Evolutionary conservation across 495 filamentous ascomycete species (phyloP), one percentile per base, ranked within the genome.

Genomic region (Neurospora intermedia): DNA sequence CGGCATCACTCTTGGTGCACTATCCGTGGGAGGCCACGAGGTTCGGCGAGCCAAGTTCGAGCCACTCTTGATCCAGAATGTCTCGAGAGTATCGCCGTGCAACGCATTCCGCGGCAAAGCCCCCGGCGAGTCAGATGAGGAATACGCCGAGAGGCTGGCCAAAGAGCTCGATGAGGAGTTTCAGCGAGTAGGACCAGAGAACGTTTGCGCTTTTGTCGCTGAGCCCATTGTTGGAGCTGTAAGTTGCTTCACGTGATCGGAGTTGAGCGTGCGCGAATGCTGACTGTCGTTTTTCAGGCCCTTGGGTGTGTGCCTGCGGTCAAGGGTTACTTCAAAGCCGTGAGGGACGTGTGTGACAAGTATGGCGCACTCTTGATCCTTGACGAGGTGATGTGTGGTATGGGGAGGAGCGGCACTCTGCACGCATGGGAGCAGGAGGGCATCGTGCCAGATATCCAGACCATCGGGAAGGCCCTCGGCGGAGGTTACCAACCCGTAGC

Each of bases 341-440:
- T 93, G 83, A 87, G 87, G 76, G 81, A 83, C 2, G 80, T 95
- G 18, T 94, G 92, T 78, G 83, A 89, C 66, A 91, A 90, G 72
- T 86, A 93, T 76, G 91, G 90, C n/a, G 91, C 90, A 0, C 83
- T 95, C 0, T 84, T 94, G 46, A 89, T 94, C 59, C 78, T 93
- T 7, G 92, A 95, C 72, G 92, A 95, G 73, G 87, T 93, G 43
- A 94, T 95, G 92, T 89, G 90, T 76, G 92, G 91, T 0, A 92
- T 92, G 87, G 91, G 91, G 1, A 85, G 90, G 9, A 87, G 85
- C 18, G 91, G 91, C 0, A 91, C 88, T 4, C 77, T 91, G 6
- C 89, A 91, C 70, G 90, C 88, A 3, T 93, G 90, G 89, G 84
- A 92, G 72, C 85, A 88, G 59, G 90, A 92, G 77, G 82, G 80